A percentile compares a stretch with the other conserved stretches of the same genome.
These are phyloP conservation scores for Malus orientalis DNA, from an alignment of 306 rosid species.

Conservation along the genomic window DNA sequence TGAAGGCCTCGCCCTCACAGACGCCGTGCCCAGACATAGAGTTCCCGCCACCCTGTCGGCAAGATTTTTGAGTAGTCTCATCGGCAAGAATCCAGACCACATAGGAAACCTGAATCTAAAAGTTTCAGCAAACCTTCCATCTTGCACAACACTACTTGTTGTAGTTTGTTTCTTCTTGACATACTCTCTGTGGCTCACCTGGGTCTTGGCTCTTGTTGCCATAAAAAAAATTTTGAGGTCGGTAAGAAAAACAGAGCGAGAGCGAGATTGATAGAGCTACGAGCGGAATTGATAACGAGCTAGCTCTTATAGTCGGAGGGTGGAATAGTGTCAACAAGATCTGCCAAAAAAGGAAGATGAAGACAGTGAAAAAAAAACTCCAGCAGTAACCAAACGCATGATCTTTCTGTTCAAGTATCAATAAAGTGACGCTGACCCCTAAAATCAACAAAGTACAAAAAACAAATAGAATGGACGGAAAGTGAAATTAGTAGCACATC, in stretches of 20 bases:
- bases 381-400: constrained; percentile 20
- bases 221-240: background rate
- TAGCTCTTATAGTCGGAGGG: background rate
- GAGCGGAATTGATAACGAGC: constrained; percentile 18
- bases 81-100: constrained; percentile 21
- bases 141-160: constrained; percentile 13
- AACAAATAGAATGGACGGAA: background rate
- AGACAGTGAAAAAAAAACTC: constrained; percentile 37
- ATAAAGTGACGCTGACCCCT: constrained; percentile 18
- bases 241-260: constrained; percentile 1
- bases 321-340: background rate
- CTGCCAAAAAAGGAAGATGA: constrained; percentile 22
- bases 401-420: constrained; percentile 17
- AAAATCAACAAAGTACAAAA: constrained; percentile 15
- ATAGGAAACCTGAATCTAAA: constrained; percentile 30
- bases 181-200: constrained; percentile 3
- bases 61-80: constrained; percentile 47
- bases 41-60: constrained; percentile 45
- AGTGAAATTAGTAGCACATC: background rate
- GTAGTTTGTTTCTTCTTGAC: constrained; percentile 20
- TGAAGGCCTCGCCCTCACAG: constrained; percentile 26
- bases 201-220: constrained; percentile 11
- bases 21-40: constrained; percentile 30
- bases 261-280: constrained; percentile 5
- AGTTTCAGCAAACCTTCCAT: constrained; percentile 1